Evolutionary conservation across 2,329 filamentous ascomycete species (phyloP).

Genomic region (Xylariaceae sp.): DNA sequence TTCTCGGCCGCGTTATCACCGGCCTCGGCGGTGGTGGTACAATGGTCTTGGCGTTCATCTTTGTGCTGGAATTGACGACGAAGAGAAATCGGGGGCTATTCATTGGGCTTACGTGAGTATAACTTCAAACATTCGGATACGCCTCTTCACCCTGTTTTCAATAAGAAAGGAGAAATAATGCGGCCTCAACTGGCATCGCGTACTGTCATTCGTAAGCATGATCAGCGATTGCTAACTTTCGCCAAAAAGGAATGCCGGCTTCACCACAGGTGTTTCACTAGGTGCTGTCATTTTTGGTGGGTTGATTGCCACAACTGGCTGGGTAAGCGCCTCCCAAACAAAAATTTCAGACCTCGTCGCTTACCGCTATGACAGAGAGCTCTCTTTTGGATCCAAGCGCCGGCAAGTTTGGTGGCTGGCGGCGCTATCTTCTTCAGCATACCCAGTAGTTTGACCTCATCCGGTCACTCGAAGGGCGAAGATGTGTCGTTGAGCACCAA

Average conservation of each 20-base stretch:
- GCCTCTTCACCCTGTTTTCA: too few species aligned
- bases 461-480: conserved; percentile 45
- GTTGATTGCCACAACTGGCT: conserved; percentile 68
- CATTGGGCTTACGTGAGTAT: conserved; percentile 65
- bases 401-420: conserved; percentile 66
- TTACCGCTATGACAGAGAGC: conserved; percentile 56
- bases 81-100: conserved; percentile 72
- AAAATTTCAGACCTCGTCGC: neutral
- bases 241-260: conserved; percentile 65
- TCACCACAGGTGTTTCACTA: conserved; percentile 73
- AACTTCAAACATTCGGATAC: neutral
- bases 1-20: conserved; percentile 70
- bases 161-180: too few species aligned
- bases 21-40: conserved; percentile 75
- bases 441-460: conserved; percentile 50
- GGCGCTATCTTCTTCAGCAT: conserved; percentile 69
- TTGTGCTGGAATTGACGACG: conserved; percentile 75
- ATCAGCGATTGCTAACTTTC: neutral
- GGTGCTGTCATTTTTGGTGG: conserved; percentile 75
- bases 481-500: conserved; percentile 54
- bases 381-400: conserved; percentile 75
- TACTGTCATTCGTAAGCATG: neutral
- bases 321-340: conserved; percentile 56
- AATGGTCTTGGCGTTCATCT: conserved; percentile 74
- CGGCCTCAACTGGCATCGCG: too few species aligned